Conservation (phyloP, 148 eudicot genomes). For the Tetragonia tetragonoides region DNA sequence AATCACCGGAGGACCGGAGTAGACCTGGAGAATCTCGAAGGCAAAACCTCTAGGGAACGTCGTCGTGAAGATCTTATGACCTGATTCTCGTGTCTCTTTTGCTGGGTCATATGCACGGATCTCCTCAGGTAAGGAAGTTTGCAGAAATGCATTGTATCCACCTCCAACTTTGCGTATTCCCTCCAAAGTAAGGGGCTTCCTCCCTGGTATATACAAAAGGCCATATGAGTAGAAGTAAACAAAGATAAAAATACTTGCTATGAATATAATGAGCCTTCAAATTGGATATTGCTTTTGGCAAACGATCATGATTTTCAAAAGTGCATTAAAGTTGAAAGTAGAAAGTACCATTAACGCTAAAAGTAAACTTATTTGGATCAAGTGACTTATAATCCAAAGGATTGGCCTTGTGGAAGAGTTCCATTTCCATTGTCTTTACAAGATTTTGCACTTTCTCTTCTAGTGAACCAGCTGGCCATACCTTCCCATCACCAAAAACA, state of each 20-base stretch:
- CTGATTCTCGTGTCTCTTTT: conserved; percentile 29
- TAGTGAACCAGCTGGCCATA: conserved; percentile 71
- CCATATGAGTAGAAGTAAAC: neutral
- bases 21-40: conserved; percentile 61
- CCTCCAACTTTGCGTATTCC: conserved; percentile 40
- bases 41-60: conserved; percentile 77
- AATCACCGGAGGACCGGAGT: conserved; percentile 66
- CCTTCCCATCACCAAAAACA: conserved; percentile 30
- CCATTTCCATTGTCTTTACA: conserved; percentile 87
- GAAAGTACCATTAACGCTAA: conserved; percentile 25
- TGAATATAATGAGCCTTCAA: neutral
- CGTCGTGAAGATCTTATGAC: conserved; percentile 28
- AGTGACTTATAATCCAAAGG: conserved; percentile 54
- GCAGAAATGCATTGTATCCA: conserved; percentile 49
- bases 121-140: conserved; percentile 46
- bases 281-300: neutral
- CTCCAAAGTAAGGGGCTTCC: conserved; percentile 27
- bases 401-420: conserved; percentile 54
- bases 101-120: conserved; percentile 36
- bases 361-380: conserved; percentile 42
- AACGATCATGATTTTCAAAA: neutral
- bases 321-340: neutral
- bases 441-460: conserved; percentile 78
- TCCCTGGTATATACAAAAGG: conserved; percentile 18
- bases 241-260: neutral